Evolutionary conservation across 257 asterid species (phyloP).

Genomic region (Nicotiana sylvestris): DNA sequence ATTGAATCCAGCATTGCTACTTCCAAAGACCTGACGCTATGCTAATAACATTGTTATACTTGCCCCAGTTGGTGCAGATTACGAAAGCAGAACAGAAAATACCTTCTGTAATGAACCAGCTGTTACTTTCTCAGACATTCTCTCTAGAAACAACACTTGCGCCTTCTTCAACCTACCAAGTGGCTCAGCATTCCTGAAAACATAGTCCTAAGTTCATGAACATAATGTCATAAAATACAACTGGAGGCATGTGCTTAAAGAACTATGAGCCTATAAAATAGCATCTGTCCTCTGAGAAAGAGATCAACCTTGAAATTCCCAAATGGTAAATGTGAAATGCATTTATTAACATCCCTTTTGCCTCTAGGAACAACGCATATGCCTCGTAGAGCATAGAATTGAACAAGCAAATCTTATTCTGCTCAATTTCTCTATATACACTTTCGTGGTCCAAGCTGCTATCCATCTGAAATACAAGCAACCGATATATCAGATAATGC

Average conservation of each 20-base stretch:
- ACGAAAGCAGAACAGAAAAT: conserved; percentile 16
- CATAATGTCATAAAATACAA: not conserved
- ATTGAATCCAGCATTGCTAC: not conserved
- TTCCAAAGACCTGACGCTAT: not conserved
- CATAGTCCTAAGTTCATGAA: conserved; percentile 10
- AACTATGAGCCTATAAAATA: not conserved
- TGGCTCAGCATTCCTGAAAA: conserved; percentile 73
- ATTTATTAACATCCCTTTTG: conserved; percentile 67
- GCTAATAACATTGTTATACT: not conserved
- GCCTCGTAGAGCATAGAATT: conserved; percentile 71
- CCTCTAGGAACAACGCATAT: conserved; percentile 70
- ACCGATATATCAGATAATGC: conserved; percentile 11
- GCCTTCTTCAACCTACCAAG: conserved; percentile 87
- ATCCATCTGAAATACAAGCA: conserved; percentile 55
- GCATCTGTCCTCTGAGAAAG: not conserved
- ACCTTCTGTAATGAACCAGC: conserved; percentile 64
- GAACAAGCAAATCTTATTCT: conserved; percentile 48
- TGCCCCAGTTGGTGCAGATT: not conserved
- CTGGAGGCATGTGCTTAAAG: not conserved
- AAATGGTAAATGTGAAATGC: conserved; percentile 71
- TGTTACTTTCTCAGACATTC: conserved; percentile 67
- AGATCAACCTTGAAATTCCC: conserved; percentile 76
- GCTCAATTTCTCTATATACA: conserved; percentile 61
- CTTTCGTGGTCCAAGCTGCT: conserved; percentile 57
- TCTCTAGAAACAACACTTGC: conserved; percentile 85